Conservation (phyloP, 169 alveolate genomes). For the Plasmodium yoelii region DNA sequence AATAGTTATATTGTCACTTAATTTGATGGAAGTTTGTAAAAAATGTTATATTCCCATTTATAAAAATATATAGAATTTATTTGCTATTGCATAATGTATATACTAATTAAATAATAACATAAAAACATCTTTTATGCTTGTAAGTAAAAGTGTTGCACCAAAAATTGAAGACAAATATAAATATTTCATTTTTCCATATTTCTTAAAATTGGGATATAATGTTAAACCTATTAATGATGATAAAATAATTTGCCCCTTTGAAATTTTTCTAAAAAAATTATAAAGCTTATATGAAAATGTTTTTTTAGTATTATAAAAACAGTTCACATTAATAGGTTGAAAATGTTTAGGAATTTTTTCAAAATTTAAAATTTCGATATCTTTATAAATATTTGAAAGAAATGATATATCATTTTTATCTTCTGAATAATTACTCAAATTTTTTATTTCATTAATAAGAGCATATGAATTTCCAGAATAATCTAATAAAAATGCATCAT, state of each 20-base stretch:
- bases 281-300: conserved; percentile 40
- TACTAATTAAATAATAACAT: conserved; percentile 17
- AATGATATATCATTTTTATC: conserved; percentile 41
- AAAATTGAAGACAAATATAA: conserved; percentile 17
- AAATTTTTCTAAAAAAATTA: conserved; percentile 19
- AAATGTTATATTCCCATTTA: background rate
- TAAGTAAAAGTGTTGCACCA: conserved; percentile 13
- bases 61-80: background rate
- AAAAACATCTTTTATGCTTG: conserved; percentile 35
- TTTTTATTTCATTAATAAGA: conserved; percentile 45
- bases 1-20: no score
- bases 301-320: conserved; percentile 39
- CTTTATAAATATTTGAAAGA: conserved; percentile 61
- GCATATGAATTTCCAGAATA: conserved; percentile 61
- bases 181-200: conserved; percentile 46
- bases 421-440: conserved; percentile 66
- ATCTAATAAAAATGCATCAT: conserved; percentile 57
- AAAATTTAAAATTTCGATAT: conserved; percentile 63
- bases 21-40: no score
- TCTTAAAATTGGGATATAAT: conserved; percentile 45
- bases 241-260: conserved; percentile 36
- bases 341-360: conserved; percentile 59
- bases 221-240: conserved; percentile 14
- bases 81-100: background rate
- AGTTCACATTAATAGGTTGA: conserved; percentile 45